Evolutionary conservation across 805 yeast species (phyloP).

Genomic region (Candida loeiensis): DNA sequence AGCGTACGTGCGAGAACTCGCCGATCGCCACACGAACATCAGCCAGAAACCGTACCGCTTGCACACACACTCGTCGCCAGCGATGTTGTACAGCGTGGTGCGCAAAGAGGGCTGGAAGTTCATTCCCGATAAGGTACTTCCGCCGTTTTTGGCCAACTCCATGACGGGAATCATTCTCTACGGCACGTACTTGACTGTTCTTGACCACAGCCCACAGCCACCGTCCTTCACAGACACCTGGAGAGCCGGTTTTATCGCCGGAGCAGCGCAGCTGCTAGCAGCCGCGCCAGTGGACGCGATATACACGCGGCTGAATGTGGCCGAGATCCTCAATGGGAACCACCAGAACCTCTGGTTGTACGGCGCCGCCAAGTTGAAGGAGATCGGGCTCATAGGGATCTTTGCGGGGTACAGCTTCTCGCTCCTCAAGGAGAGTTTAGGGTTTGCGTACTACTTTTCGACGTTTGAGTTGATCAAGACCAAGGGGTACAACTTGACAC

Average conservation of each 20-base stretch:
- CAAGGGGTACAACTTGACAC: conserved; percentile 51
- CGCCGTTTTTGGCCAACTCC: conserved; percentile 85
- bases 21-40: conserved; percentile 43
- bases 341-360: conserved; percentile 76
- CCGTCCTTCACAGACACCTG: conserved; percentile 53
- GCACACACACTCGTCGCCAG: conserved; percentile 75
- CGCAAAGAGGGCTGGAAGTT: conserved; percentile 80
- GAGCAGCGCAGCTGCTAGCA: conserved; percentile 80
- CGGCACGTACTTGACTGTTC: conserved; percentile 67
- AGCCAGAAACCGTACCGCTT: conserved; percentile 48
- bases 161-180: conserved; percentile 85
- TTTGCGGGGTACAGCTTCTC: conserved; percentile 87
- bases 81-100: conserved; percentile 67
- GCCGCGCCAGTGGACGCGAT: conserved; percentile 95
- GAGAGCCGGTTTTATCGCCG: conserved; percentile 82
- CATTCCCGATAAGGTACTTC: conserved; percentile 79
- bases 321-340: conserved; percentile 64
- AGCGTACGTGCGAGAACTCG: conserved; percentile 57
- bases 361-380: conserved; percentile 61
- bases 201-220: conserved; percentile 27
- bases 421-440: conserved; percentile 71
- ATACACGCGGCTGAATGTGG: conserved; percentile 72
- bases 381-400: conserved; percentile 78
- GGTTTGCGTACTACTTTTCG: conserved; percentile 80
- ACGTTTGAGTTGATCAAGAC: conserved; percentile 79